Evolutionary conservation across 2,329 filamentous ascomycete genomes (phyloP), one percentile per base, ranked within the genome.

Genomic region (Aspergillus aculeatinus): DNA sequence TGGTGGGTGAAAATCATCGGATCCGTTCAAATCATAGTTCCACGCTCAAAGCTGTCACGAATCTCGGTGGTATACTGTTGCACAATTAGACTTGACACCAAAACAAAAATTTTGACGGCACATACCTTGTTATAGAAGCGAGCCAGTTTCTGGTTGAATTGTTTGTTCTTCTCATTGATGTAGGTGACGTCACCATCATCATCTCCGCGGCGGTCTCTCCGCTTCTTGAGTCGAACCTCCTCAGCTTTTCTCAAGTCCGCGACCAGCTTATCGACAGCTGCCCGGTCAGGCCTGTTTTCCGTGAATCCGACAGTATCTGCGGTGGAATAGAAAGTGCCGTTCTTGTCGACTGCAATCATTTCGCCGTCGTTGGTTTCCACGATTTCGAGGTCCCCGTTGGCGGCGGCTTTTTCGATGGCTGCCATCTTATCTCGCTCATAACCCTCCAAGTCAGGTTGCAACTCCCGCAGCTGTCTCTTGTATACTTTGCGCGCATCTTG

Each of bases 91-190:
- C 47, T 39, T n/a, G 16, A 52, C 56, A 49, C 35, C 25, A 48
- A 10, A 58, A n/a, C 27, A 39, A 14, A 44, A 7, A 52, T 33
- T 33, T 7, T 19, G 6, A n/a, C 39, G 33, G 35, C 16, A 70
- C 78, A 62, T 77, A 83, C 82, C 79, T 96, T 96, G 80, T 99
- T 95, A 79, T 99, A 99, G 81, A 98, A 99, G 67, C 95, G 84
- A 57, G 89, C 83, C 76, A 99, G 82, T 81, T 99, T 98, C 81
- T 96, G 88, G 86, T 99, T 99, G 82, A 99, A 99, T 83, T 97
- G 92, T 83, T 98, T 98, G 83, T 99, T 99, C 89, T 99, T 97
- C 80, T 97, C 92, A 80, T 99, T 99, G 85, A 99, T 99, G 79
- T 96, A 98, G 7, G 94, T 98, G 69, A 98, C 90, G 77, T 99